These are phyloP conservation scores for Sphagnum tenellum DNA, from an alignment of 225 moss, liverwort and hornwort genomes.

Conservation along the genomic window DNA sequence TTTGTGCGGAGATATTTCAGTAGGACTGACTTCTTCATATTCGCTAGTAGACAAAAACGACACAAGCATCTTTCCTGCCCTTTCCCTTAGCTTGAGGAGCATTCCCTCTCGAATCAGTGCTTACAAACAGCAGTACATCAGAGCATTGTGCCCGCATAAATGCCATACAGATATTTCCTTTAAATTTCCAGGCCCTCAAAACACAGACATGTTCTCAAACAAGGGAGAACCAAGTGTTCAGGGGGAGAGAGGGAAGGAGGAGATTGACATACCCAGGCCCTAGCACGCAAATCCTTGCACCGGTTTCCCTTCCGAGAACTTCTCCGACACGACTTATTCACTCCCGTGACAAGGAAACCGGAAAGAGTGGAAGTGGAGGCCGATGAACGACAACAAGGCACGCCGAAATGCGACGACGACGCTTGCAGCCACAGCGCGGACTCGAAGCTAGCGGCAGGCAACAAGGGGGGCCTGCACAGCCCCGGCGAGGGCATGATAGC, in stretches of 20 bases:
- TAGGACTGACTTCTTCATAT: too few relatives aligned
- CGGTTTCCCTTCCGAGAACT: constrained; percentile 1
- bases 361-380: constrained; percentile 12
- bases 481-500: constrained; percentile 51
- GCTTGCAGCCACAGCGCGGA: neutral
- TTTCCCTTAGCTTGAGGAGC: too few relatives aligned
- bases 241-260: too few relatives aligned
- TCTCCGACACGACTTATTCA: neutral
- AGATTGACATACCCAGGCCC: constrained; percentile 20
- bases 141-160: too few relatives aligned
- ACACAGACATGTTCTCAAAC: neutral
- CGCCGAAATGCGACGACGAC: constrained; percentile 14
- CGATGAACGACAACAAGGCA: constrained; percentile 17
- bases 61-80: too few relatives aligned
- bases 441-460: constrained; percentile 7
- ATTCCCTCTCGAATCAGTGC: too few relatives aligned
- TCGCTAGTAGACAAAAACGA: too few relatives aligned
- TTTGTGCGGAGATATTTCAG: too few relatives aligned
- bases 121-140: too few relatives aligned
- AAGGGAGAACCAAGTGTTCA: neutral
- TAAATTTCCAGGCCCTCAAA: too few relatives aligned
- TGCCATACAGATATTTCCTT: too few relatives aligned
- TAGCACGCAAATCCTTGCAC: constrained; percentile 1
- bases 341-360: constrained; percentile 11
- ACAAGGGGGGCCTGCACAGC: constrained; percentile 36